Base-by-base conservation (phyloP, 768 basidiomycete genomes). In the Mycena rosella region DNA sequence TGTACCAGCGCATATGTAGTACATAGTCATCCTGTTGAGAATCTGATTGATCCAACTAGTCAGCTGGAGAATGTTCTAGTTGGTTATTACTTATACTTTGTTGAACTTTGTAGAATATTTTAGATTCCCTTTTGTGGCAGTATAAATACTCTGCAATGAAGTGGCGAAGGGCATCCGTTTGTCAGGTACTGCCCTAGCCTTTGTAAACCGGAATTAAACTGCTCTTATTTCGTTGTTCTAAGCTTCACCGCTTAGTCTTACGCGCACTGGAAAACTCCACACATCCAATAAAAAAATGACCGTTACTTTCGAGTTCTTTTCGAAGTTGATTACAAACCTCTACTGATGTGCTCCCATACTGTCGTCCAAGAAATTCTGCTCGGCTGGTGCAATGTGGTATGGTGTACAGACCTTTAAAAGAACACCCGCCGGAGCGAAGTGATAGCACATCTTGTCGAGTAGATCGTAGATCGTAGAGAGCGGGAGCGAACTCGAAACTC, bases 1-100 rank as follows among this genome's bases (percentile, higher is more conserved):
- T 53, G 30, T 53, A 36, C 52, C 30, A 53, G 52, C 52, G 32
- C 52, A 53, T 53, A 53, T 53, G 52, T 53, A 53, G 52, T 53
- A 53, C 32, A 40, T 40, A 40, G 38, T 40, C 38, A 40, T 40
- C 13, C 32, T 34, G 32, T 34, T 34, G 32, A 34, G 32, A 34
- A 34, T 34, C 32, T 34, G 32, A 34, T 34, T 42, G 40, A 17
- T 42, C 40, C 40, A 42, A 42, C 40, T 42, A n/a, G 8, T 42
- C 40, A 17, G 40, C 40, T 42, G 40, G 40, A 42, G 40, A 42
- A 42, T 42, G 40, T 17, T 42, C 13, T n/a, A 42, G 40, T 17
- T 15, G 40, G 5, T 42, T 15, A 42, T 42, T n/a, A 42, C 40
- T 42, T 42, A 34, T 34, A 34, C 32, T 34, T 34, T 34, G 32